Conservation (phyloP, 208 protist genomes). For the Trypanosoma boissoni region DNA sequence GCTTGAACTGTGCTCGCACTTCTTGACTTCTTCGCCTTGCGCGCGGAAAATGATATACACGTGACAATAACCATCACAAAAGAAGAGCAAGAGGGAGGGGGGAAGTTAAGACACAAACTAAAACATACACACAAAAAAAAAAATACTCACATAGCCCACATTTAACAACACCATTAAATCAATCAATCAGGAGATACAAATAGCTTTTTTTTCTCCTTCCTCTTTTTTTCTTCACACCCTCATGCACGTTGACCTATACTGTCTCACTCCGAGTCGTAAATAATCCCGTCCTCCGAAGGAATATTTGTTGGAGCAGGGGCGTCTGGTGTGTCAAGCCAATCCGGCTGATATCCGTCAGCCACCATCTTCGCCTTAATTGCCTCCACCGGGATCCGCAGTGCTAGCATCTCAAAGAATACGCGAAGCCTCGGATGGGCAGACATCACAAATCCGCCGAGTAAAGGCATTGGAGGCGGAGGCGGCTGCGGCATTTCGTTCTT, state of each 20-base stretch:
- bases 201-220: slow-evolving; percentile 11
- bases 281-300: slow-evolving; percentile 23
- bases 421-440: slow-evolving; percentile 42
- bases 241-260: slow-evolving; percentile 1
- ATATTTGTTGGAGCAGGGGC: slow-evolving; percentile 36
- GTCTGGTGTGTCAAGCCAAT: slow-evolving; percentile 67
- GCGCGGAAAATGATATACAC: no score
- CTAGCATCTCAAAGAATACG: slow-evolving; percentile 68
- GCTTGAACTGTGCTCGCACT: no score
- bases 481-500: no score
- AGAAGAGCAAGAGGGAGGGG: no score
- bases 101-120: no score
- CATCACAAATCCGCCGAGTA: slow-evolving; percentile 38
- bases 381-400: slow-evolving; percentile 38
- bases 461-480: slow-evolving; percentile 36
- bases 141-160: background rate
- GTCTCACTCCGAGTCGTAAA: slow-evolving; percentile 47
- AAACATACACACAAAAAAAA: background rate
- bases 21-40: no score
- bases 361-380: slow-evolving; percentile 61
- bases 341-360: slow-evolving; percentile 44
- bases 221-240: background rate
- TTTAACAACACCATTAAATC: no score
- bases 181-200: no score
- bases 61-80: no score